Conservation (phyloP, 108 stramenopile genomes). For the Skeletonema marinoi region DNA sequence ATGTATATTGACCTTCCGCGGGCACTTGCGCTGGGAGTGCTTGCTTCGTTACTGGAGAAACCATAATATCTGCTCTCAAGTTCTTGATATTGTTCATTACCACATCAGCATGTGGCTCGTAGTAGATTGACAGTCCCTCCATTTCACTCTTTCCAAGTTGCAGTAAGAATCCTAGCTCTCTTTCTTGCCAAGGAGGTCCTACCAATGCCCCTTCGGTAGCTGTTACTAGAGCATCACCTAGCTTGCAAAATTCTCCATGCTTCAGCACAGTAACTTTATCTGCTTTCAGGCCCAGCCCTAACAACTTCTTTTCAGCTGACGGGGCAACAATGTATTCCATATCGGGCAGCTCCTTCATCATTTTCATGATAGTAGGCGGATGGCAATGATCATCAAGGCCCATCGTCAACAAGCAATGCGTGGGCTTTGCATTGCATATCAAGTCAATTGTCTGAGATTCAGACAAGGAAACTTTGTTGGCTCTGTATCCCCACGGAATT, state of each 20-base stretch:
- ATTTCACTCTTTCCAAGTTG: constrained; percentile 6
- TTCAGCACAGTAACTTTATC: constrained; percentile 26
- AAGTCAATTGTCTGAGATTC: constrained; percentile 23
- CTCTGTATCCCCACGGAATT: constrained; percentile 51
- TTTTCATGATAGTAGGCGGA: constrained; percentile 36
- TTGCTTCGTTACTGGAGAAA: constrained; percentile 50
- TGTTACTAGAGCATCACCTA: constrained; percentile 21
- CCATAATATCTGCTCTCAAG: constrained; percentile 37
- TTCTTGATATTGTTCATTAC: constrained; percentile 11
- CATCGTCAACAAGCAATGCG: constrained; percentile 51
- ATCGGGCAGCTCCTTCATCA: constrained; percentile 17
- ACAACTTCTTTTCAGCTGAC: constrained; percentile 20
- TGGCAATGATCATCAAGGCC: constrained; percentile 66
- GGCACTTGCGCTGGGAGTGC: constrained; percentile 39
- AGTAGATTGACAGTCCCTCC: constrained; percentile 40
- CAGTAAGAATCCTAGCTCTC: constrained; percentile 55
- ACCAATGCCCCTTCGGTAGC: constrained; percentile 57
- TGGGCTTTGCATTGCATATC: constrained; percentile 33
- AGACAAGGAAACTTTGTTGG: constrained; percentile 42
- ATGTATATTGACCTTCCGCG: constrained; percentile 18
- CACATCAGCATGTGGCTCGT: constrained; percentile 58
- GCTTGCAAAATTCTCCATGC: constrained; percentile 18
- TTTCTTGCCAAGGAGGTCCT: constrained; percentile 62
- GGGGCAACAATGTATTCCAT: constrained; percentile 40
- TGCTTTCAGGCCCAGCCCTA: constrained; percentile 10